A percentile compares a stretch with the other conserved stretches of the same genome.
Evolutionary conservation across 331 rosid genomes (phyloP).

Genomic region (Erythrophleum ivorense): DNA sequence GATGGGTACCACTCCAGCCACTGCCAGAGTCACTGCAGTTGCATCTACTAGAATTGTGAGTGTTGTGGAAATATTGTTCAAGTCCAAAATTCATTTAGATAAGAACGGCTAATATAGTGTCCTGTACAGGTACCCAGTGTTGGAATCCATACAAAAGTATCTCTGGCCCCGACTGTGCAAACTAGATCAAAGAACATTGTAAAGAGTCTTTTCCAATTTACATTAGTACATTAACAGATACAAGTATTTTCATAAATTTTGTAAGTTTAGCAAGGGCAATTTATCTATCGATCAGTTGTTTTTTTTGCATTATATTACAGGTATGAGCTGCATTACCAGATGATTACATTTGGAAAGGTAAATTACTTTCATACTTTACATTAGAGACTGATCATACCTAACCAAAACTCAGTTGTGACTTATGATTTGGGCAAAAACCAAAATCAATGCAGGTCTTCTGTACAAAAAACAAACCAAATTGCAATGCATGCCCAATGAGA

Average conservation of each 20-base stretch:
- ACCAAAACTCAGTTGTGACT: slow-evolving; percentile 41
- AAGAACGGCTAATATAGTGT: slow-evolving; percentile 47
- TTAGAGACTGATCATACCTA: slow-evolving; percentile 18
- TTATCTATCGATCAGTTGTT: slow-evolving; percentile 19
- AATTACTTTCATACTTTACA: slow-evolving; percentile 32
- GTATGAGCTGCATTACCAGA: slow-evolving; percentile 98
- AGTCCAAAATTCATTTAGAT: slow-evolving; percentile 25
- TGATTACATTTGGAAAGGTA: slow-evolving; percentile 99
- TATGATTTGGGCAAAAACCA: slow-evolving; percentile 37
- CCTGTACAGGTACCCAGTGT: slow-evolving; percentile 84
- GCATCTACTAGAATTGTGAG: slow-evolving; percentile 98
- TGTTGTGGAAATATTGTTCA: slow-evolving; percentile 38
- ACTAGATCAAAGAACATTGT: slow-evolving; percentile 96
- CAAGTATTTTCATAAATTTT: slow-evolving; percentile 11
- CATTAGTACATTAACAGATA: slow-evolving; percentile 28
- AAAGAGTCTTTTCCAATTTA: slow-evolving; percentile 45
- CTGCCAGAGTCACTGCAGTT: slow-evolving; percentile 97
- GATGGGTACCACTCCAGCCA: slow-evolving; percentile 99
- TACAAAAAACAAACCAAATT: slow-evolving; percentile 95
- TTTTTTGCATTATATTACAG: slow-evolving; percentile 57
- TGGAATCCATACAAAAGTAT: slow-evolving; percentile 95
- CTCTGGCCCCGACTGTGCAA: slow-evolving; percentile 99
- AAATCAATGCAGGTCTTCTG: slow-evolving; percentile 86
- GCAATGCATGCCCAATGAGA: slow-evolving; percentile 99
- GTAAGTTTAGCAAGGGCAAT: slow-evolving; percentile 26